Conservation (phyloP, 2,329 filamentous ascomycete species). For the Alternaria novae-zelandiae region DNA sequence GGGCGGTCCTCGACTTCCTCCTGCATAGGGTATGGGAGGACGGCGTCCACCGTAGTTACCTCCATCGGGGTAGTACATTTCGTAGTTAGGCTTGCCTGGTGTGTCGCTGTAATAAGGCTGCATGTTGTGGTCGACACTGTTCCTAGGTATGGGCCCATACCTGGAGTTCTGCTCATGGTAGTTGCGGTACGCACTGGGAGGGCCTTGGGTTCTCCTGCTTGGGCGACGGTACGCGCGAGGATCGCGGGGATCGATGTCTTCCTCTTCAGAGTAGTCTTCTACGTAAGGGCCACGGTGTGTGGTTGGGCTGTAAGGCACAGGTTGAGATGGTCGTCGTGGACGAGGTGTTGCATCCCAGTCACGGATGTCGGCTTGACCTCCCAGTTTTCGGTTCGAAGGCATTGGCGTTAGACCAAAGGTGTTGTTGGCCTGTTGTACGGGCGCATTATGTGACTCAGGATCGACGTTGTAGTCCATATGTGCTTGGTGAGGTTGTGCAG, state of each 20-base stretch:
- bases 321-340: conserved; percentile 16
- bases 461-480: conserved; percentile 25
- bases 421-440: conserved; percentile 16
- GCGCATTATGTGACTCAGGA: conserved; percentile 17
- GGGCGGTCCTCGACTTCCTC: conserved; percentile 27
- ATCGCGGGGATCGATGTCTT: conserved; percentile 32
- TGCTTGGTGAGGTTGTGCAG: conserved; percentile 35
- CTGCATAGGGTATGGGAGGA: conserved; percentile 10
- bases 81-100: conserved; percentile 26
- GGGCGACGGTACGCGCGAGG: conserved; percentile 32
- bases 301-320: conserved; percentile 8
- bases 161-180: conserved; percentile 15
- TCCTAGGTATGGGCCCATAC: conserved; percentile 20
- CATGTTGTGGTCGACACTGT: conserved; percentile 20
- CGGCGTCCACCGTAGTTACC: conserved; percentile 23
- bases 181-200: conserved; percentile 35
- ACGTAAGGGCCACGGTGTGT: conserved; percentile 24
- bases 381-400: conserved; percentile 13
- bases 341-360: conserved; percentile 8
- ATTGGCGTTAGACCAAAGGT: conserved; percentile 11
- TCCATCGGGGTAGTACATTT: conserved; percentile 29
- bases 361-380: conserved; percentile 20
- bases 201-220: conserved; percentile 26
- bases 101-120: conserved; percentile 27
- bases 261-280: conserved; percentile 39